These are phyloP conservation scores for Pyrenula massariospora DNA, from an alignment of 495 filamentous ascomycete species.

Conservation along the genomic window DNA sequence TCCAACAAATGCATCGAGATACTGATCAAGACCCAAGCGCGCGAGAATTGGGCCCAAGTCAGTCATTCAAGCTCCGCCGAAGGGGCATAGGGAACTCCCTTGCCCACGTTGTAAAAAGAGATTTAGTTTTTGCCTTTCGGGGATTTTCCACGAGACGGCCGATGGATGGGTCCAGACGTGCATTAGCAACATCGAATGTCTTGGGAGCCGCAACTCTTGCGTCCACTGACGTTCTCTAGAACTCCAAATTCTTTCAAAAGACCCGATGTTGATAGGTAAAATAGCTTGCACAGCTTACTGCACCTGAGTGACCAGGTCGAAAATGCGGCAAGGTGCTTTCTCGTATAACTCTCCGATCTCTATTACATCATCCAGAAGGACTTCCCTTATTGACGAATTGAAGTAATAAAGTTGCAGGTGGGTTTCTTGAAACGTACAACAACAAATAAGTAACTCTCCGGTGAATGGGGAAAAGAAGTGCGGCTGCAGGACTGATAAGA, in stretches of 20 bases:
- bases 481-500: not conserved
- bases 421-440: too few species aligned
- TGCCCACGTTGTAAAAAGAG: not conserved
- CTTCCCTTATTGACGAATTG: too few species aligned
- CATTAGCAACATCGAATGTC: not conserved
- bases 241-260: too few species aligned
- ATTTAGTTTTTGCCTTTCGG: not conserved
- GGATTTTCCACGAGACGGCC: not conserved
- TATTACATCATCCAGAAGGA: too few species aligned
- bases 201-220: too few species aligned
- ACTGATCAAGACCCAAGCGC: slow-evolving; percentile 63
- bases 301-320: too few species aligned
- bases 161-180: not conserved
- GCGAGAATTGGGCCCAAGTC: slow-evolving; percentile 48
- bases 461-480: not conserved
- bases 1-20: slow-evolving; percentile 53
- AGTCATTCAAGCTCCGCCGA: slow-evolving; percentile 32
- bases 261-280: too few species aligned
- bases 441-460: too few species aligned
- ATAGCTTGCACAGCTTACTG: too few species aligned
- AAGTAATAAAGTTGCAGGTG: too few species aligned
- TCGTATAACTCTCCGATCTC: too few species aligned
- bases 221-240: not conserved
- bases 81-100: not conserved
- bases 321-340: too few species aligned